Evolutionary conservation across 1,284 basidiomycete species (phyloP), one percentile per base, ranked within the genome.

Genomic region (Ustilago shanxiensis): DNA sequence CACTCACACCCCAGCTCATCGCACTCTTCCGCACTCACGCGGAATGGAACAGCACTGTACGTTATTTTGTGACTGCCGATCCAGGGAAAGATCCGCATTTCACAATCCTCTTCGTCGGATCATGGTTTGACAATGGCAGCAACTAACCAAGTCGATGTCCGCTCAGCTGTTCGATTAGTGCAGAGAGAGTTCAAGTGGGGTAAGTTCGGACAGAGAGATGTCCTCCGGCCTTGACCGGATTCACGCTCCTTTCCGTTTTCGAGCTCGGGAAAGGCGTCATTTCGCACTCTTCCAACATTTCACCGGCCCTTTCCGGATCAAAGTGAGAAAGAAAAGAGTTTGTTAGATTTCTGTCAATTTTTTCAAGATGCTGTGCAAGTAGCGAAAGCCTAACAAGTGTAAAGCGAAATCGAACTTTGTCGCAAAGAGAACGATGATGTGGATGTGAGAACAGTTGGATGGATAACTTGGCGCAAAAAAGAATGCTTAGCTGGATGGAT

Each of bases 181-280:
- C 6, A 24, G 44, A 24, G 20, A n/a, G n/a, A n/a, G n/a, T n/a
- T 24, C 44, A 24, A 47, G 33, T 37, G 13, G 47, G 13, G 33
- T 26, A 33, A 29, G 18, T 24, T 9, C 10, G 37, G n/a, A n/a
- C n/a, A 18, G 49, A 51, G 24, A 39, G 37, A 16, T 11, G 5
- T 33, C 5, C 29, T 45, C 60, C 64, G 70, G 60, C 60, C 39
- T 59, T 37, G 47, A 61, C 60, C 70, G 70, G 64, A 72, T 67
- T 72, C 70, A 72, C 70, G 65, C 69, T 66, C 51, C 52, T 66
- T 61, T 58, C 55, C 60, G 44, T 31, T 49, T 16, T 26, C 52
- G 20, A 57, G 16, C 52, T 44, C 20, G 33, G n/a, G 26, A 24
- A 62, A 54, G 28, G 63, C 60, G 60, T 41, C 44, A 54, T 60